Base-by-base conservation (phyloP, 2,329 filamentous ascomycete species). In the Penicillium aurantiogriseum region DNA sequence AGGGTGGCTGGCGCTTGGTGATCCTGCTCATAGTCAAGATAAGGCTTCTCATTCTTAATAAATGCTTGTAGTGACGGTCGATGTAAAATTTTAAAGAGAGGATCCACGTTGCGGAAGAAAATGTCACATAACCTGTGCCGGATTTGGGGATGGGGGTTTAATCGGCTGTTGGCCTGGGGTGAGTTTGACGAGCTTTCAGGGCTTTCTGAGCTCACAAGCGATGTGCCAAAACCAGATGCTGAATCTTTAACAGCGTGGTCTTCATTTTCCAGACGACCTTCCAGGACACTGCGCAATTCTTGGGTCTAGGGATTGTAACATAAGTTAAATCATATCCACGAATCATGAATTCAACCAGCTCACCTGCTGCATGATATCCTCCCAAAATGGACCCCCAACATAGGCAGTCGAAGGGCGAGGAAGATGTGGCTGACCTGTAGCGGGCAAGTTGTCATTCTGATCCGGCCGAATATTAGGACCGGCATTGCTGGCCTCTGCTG, bases 31-130 rank as follows among this genome's bases (percentile, higher is more conserved):
- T 74, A 74, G 42, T 70, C 62, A 6, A 72, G 64, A 53, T 72
- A 74, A 2, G 63, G 66, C 35, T 67, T 62, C 4, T 61, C 63
- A 13, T 68, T 63, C 1, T 60, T 52, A n/a, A 74, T 47, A 33
- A 63, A 69, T 2, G 61, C 62, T 33, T 64, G 54, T 27, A 74
- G 51, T 6, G 69, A 68, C 10, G 71, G 69, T 6, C 65, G 56
- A 56, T 73, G 71, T 6, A 72, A 36, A 10, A 73, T 64, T 50
- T 72, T 72, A 51, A 73, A 71, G 7, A 71, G 49, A 4, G 71
- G 71, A 49, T 74, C 69, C 15, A 73, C 66, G 29, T 66, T 69
- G 2, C 54, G 47, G 13, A 72, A 17, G 46, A 65, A 74, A 7
- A 71, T 59, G 6, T 69, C 63, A 40, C 59, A 66, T 11, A 73